These are phyloP conservation scores for Scheffersomyces cryptocercus DNA, from an alignment of 1,139 yeast species.

Conservation along the genomic window DNA sequence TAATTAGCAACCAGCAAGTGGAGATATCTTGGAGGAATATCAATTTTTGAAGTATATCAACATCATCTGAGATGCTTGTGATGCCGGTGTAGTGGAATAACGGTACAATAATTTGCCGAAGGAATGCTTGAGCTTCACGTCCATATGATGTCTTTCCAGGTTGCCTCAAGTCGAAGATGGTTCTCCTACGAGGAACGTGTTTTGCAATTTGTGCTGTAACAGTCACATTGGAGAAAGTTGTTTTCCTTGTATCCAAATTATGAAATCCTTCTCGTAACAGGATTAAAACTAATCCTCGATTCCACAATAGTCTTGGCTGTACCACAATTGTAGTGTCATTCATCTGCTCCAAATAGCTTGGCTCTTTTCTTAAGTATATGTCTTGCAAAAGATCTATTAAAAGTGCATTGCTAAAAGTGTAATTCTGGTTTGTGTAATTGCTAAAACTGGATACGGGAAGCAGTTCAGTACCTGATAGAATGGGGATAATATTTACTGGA, in stretches of 20 bases:
- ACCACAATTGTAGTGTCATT: constrained; percentile 19
- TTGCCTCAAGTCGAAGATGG: constrained; percentile 2
- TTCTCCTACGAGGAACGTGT: neutral
- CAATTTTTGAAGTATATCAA: neutral
- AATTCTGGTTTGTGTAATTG: constrained; percentile 3
- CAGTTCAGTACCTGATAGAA: constrained; percentile 7
- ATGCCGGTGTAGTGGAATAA: constrained; percentile 4
- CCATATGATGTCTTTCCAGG: constrained; percentile 1
- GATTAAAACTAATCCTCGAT: constrained; percentile 10
- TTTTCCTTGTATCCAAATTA: constrained; percentile 8
- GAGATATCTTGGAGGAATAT: neutral
- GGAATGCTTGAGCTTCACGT: constrained; percentile 4
- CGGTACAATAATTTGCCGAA: constrained; percentile 6
- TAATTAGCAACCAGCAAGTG: neutral
- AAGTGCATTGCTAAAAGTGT: constrained; percentile 3
- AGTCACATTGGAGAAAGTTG: constrained; percentile 1
- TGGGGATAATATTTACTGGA: constrained; percentile 18
- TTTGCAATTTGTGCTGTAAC: constrained; percentile 2
- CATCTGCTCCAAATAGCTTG: constrained; percentile 15
- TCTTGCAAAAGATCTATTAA: constrained; percentile 16
- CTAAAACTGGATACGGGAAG: constrained; percentile 4
- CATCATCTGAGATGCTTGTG: neutral
- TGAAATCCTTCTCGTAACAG: constrained; percentile 18
- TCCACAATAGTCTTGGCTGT: constrained; percentile 16
- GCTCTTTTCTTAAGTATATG: constrained; percentile 23